Evolutionary conservation across 345 rosid genomes (phyloP).

Genomic region (Salix arbutifolia): DNA sequence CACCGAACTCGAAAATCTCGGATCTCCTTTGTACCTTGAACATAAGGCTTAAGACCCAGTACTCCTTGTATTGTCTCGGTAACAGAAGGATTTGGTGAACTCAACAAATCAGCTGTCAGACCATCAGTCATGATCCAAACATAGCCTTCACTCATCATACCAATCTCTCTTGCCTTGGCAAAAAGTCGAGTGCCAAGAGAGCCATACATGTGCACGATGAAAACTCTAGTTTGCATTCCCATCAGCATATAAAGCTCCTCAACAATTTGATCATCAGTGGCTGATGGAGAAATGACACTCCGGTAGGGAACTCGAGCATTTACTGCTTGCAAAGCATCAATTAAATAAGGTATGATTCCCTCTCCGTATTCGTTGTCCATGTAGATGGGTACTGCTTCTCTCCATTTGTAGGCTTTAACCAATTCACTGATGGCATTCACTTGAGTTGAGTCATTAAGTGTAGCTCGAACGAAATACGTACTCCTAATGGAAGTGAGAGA

Average conservation of each 20-base stretch:
- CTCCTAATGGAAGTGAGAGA: slow-evolving; percentile 5
- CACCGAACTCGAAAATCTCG: slow-evolving; percentile 21
- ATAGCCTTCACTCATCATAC: too few species aligned
- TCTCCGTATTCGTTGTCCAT: neutral
- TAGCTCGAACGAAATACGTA: slow-evolving; percentile 35
- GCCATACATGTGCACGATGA: too few species aligned
- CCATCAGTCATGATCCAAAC: slow-evolving; percentile 48
- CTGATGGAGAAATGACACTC: slow-evolving; percentile 28
- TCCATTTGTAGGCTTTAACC: slow-evolving; percentile 42
- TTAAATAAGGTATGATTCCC: slow-evolving; percentile 39
- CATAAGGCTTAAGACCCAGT: slow-evolving; percentile 29
- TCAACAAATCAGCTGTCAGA: slow-evolving; percentile 10
- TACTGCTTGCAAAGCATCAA: slow-evolving; percentile 32
- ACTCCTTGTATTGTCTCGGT: slow-evolving; percentile 42
- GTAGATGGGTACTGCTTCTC: slow-evolving; percentile 32
- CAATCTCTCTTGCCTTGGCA: too few species aligned
- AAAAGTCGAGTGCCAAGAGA: too few species aligned
- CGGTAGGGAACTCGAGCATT: slow-evolving; percentile 17
- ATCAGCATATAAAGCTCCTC: slow-evolving; percentile 39
- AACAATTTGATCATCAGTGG: slow-evolving; percentile 38
- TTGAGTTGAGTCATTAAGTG: slow-evolving; percentile 39
- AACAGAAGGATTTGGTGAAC: neutral
- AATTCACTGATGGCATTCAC: slow-evolving; percentile 39
- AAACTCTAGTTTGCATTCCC: slow-evolving; percentile 51
- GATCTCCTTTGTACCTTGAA: slow-evolving; percentile 10